Evolutionary conservation across 2,329 filamentous ascomycete genomes (phyloP).

Genomic region (Aspergillus felis): DNA sequence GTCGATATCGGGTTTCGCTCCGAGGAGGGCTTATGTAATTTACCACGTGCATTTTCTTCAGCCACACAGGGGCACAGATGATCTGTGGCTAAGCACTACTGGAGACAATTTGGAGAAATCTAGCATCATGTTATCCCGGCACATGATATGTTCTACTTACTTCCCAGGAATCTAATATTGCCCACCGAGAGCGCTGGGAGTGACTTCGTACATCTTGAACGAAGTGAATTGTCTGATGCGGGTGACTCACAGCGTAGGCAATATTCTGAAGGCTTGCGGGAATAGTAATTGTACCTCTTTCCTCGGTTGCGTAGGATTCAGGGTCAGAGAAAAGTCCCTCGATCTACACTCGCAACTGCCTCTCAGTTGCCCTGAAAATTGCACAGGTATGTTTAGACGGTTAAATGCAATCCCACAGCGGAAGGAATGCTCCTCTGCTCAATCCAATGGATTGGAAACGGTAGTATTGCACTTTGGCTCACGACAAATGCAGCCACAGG

Average conservation of each 20-base stretch:
- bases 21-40: not conserved
- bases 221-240: conserved; percentile 16
- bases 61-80: not conserved
- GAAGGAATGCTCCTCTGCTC: not conserved
- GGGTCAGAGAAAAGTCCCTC: not conserved
- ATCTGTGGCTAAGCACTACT: not conserved
- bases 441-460: no score
- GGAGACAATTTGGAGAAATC: not conserved
- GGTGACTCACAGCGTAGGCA: conserved; percentile 5
- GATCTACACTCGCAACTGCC: not conserved
- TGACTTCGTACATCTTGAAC: not conserved
- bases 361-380: not conserved
- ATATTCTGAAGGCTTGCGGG: conserved; percentile 10
- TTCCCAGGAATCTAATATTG: not conserved
- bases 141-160: not conserved
- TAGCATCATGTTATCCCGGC: not conserved
- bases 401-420: not conserved
- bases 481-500: not conserved
- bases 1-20: not conserved
- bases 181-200: not conserved
- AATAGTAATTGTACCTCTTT: conserved; percentile 10
- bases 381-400: conserved; percentile 8
- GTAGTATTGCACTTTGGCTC: not conserved
- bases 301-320: conserved; percentile 5
- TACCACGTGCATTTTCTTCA: not conserved